These are phyloP conservation scores for Acanthamoeba castellanii DNA, from an alignment of 208 protist species.

Conservation along the genomic window DNA sequence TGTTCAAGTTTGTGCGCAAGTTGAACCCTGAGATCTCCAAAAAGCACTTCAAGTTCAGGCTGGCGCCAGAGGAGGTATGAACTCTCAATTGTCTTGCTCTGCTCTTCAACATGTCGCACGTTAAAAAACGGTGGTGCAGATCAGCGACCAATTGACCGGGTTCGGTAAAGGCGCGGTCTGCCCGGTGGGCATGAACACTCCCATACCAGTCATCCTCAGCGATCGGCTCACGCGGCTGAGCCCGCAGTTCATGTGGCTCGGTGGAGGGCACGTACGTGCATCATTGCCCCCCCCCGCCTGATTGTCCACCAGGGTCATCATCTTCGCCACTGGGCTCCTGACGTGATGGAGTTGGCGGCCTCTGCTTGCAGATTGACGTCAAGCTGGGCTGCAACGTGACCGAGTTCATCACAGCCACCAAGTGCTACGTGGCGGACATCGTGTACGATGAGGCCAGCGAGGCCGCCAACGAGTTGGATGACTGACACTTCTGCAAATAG, in stretches of 20 bases:
- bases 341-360: neutral
- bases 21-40: slow-evolving; percentile 64
- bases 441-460: neutral
- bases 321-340: neutral
- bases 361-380: slow-evolving; percentile 32
- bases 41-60: slow-evolving; percentile 75
- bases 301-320: neutral
- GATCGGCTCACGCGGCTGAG: slow-evolving; percentile 52
- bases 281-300: neutral
- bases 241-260: slow-evolving; percentile 76
- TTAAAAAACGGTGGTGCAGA: neutral
- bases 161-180: slow-evolving; percentile 70
- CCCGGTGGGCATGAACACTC: slow-evolving; percentile 48
- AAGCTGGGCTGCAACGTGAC: slow-evolving; percentile 58
- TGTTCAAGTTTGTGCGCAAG: slow-evolving; percentile 73
- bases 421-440: slow-evolving; percentile 57
- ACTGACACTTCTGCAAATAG: neutral
- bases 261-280: slow-evolving; percentile 70
- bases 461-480: neutral
- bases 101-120: neutral
- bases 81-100: neutral
- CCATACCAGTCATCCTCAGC: slow-evolving; percentile 74
- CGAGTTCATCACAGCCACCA: slow-evolving; percentile 61
- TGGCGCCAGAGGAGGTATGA: slow-evolving; percentile 46
- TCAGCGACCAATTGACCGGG: slow-evolving; percentile 59